Conservation (phyloP, 2,329 filamentous ascomycete species). For the Alternaria panax region DNA sequence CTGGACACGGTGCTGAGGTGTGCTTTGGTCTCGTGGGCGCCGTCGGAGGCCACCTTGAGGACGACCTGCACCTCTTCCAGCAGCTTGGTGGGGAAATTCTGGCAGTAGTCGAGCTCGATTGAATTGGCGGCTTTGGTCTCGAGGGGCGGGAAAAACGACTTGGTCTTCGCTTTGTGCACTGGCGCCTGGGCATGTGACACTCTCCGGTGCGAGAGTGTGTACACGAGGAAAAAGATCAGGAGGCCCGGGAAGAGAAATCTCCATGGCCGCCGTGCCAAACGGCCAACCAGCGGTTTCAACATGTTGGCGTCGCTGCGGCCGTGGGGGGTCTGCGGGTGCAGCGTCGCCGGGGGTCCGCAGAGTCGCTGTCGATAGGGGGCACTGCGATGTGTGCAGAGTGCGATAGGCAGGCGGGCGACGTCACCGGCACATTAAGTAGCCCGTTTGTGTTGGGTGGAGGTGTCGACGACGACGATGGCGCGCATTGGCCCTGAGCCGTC, state of each 20-base stretch:
- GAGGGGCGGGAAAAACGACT: slow-evolving; percentile 49
- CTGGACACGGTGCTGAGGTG: slow-evolving; percentile 63
- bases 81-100: slow-evolving; percentile 50
- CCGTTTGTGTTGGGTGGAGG: slow-evolving; percentile 9
- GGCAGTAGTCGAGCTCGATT: slow-evolving; percentile 50
- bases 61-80: slow-evolving; percentile 57
- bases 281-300: slow-evolving; percentile 37
- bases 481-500: slow-evolving; percentile 14
- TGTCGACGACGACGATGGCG: slow-evolving; percentile 9
- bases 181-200: slow-evolving; percentile 20
- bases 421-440: slow-evolving; percentile 21
- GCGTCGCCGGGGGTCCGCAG: slow-evolving; percentile 4
- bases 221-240: slow-evolving; percentile 43
- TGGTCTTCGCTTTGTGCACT: slow-evolving; percentile 42
- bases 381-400: slow-evolving; percentile 6
- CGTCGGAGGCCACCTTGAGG: slow-evolving; percentile 60
- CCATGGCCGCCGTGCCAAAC: slow-evolving; percentile 40
- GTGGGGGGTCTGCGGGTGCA: slow-evolving; percentile 5
- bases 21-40: slow-evolving; percentile 52
- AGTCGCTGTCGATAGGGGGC: not conserved
- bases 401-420: slow-evolving; percentile 13
- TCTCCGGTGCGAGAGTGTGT: slow-evolving; percentile 39
- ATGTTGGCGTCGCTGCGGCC: slow-evolving; percentile 23
- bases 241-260: slow-evolving; percentile 43
- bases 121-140: slow-evolving; percentile 36